Evolutionary conservation across 345 rosid genomes (phyloP).

Genomic region (Limnanthes douglasii): DNA sequence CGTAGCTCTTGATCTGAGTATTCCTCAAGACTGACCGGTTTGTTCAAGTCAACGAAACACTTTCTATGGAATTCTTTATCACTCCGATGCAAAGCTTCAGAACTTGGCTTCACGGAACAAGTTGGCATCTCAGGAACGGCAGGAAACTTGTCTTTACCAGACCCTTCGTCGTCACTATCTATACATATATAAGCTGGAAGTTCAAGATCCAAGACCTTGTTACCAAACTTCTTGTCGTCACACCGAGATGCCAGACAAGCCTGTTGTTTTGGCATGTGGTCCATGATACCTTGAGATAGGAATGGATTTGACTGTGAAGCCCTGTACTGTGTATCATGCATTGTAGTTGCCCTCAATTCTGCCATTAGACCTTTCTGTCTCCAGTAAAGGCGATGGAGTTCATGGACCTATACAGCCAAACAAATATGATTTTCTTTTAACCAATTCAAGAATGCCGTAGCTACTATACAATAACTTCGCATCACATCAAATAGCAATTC

Average conservation of each 20-base stretch:
- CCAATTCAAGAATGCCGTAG: background rate
- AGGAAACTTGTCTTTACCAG: conserved; percentile 8
- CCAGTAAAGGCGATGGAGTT: conserved; percentile 46
- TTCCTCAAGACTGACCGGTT: conserved; percentile 26
- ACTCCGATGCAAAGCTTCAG: conserved; percentile 9
- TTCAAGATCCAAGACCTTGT: conserved; percentile 41
- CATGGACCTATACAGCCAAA: conserved; percentile 21
- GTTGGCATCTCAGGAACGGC: conserved; percentile 2
- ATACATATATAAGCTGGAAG: conserved; percentile 25
- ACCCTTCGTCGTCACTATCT: conserved; percentile 17
- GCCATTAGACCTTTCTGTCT: conserved; percentile 41
- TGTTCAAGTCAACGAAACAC: conserved; percentile 34
- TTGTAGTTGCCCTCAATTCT: conserved; percentile 18
- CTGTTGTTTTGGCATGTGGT: conserved; percentile 6
- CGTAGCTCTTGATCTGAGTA: conserved; percentile 7
- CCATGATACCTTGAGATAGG: conserved; percentile 1
- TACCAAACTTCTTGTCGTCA: conserved; percentile 19
- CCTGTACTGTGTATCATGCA: conserved; percentile 5
- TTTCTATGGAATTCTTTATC: conserved; percentile 6
- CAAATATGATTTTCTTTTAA: conserved; percentile 3
- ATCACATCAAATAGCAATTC: background rate
- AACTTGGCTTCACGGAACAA: conserved; percentile 8
- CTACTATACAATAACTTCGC: background rate
- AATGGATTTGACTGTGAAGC: conserved; percentile 12
- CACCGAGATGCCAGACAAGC: conserved; percentile 6